Evolutionary conservation across 495 filamentous ascomycete genomes (phyloP).

Genomic region (Podospora sp.): DNA sequence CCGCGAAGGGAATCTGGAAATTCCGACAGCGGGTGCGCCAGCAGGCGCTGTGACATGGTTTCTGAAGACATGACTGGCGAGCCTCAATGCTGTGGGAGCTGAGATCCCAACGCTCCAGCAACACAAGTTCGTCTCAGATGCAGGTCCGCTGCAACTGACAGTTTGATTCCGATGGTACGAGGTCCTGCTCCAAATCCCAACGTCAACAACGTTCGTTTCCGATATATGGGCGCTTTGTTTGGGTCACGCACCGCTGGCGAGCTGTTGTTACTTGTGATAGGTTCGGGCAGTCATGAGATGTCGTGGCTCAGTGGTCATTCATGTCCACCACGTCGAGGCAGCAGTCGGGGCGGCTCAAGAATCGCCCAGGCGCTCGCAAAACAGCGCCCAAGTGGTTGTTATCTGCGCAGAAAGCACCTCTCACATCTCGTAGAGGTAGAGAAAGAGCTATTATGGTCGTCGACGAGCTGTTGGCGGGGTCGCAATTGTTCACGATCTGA

Average conservation of each 20-base stretch:
- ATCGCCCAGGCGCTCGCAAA: too few species aligned
- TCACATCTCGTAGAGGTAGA: too few species aligned
- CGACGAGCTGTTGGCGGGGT: background rate
- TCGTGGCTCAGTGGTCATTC: constrained; percentile 4
- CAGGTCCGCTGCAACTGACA: background rate
- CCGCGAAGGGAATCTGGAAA: constrained; percentile 53
- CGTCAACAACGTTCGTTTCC: too few species aligned
- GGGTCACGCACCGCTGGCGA: constrained; percentile 10
- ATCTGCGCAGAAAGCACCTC: too few species aligned
- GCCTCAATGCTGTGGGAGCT: background rate
- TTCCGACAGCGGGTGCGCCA: constrained; percentile 23
- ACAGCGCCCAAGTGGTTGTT: too few species aligned
- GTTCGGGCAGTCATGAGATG: constrained; percentile 1
- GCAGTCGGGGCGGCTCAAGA: background rate
- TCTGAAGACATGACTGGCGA: background rate
- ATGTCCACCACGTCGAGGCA: background rate
- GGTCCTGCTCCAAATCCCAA: background rate
- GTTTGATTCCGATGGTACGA: background rate
- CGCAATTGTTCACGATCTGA: background rate
- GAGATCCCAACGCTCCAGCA: background rate
- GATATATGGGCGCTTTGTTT: background rate
- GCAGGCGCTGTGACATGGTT: background rate
- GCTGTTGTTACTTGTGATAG: constrained; percentile 3
- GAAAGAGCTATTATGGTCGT: background rate
- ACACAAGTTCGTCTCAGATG: background rate